Conservation (phyloP, 176 grass and related monocot species). For the Cenchrus purpureus region DNA sequence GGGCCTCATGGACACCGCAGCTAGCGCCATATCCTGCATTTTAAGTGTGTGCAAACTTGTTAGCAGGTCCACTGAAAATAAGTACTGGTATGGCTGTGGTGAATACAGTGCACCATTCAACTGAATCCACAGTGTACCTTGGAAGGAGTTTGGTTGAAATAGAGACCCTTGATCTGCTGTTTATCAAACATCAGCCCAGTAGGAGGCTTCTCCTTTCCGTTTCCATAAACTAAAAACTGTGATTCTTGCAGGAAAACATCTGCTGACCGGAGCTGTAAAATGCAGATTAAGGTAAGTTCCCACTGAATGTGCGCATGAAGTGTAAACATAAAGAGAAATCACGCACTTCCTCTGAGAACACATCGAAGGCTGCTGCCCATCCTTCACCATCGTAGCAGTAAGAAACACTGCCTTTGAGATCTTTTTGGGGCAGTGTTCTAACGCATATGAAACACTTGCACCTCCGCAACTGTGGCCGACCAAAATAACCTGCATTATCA, state of each 20-base stretch:
- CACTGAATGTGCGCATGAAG: not conserved
- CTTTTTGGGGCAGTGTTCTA: slow-evolving; percentile 71
- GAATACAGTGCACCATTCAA: not conserved
- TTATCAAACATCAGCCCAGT: slow-evolving; percentile 91
- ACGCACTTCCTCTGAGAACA: slow-evolving; percentile 78
- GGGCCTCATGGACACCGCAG: slow-evolving; percentile 70
- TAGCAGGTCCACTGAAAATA: slow-evolving; percentile 1
- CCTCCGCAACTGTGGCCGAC: slow-evolving; percentile 96
- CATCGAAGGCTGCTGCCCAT: slow-evolving; percentile 87
- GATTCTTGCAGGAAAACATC: slow-evolving; percentile 98
- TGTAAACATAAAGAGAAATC: not conserved
- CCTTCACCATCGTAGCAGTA: slow-evolving; percentile 87
- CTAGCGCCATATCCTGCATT: slow-evolving; percentile 78
- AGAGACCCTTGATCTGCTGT: slow-evolving; percentile 84
- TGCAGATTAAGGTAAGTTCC: not conserved
- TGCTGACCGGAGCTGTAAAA: slow-evolving; percentile 80
- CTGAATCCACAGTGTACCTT: slow-evolving; percentile 53
- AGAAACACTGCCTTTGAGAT: slow-evolving; percentile 94
- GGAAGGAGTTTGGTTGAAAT: slow-evolving; percentile 91
- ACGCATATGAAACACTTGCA: slow-evolving; percentile 79
- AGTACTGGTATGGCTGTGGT: not conserved
- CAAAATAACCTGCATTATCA: slow-evolving; percentile 72
- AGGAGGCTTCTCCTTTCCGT: slow-evolving; percentile 89
- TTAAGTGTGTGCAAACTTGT: not conserved
- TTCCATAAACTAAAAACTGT: slow-evolving; percentile 72